phyloP scores from a whole-genome alignment of 139 green algal genomes.

The Prasinococcaceae sp. region DNA sequence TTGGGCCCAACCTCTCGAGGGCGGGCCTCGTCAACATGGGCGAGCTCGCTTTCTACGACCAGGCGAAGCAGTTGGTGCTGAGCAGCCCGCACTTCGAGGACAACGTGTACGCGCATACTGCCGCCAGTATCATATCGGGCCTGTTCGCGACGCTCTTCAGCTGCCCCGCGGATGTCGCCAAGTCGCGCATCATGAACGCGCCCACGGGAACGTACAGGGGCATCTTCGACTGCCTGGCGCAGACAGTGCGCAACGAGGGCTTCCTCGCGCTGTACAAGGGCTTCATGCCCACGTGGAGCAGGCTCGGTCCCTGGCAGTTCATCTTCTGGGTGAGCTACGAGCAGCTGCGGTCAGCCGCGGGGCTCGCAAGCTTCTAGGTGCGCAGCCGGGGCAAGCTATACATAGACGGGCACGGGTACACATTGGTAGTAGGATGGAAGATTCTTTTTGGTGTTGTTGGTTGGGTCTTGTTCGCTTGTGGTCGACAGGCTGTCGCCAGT shows the following conservation, averaged over 20 bases:
- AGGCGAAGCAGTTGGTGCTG: no score
- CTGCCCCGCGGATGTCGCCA: slow-evolving; percentile 44
- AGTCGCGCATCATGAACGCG: slow-evolving; percentile 49
- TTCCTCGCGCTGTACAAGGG: slow-evolving; percentile 40
- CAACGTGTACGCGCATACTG: slow-evolving; percentile 24
- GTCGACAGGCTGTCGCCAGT: no score
- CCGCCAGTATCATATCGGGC: slow-evolving; percentile 28
- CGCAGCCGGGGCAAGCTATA: no score
- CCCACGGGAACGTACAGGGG: slow-evolving; percentile 19
- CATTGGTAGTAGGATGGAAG: no score
- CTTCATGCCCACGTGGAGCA: slow-evolving; percentile 49
- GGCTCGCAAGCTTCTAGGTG: slow-evolving; percentile 31
- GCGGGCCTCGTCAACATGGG: slow-evolving; percentile 55
- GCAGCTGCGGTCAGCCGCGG: slow-evolving; percentile 18
- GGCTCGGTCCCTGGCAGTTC: slow-evolving; percentile 53
- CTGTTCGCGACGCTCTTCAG: slow-evolving; percentile 22
- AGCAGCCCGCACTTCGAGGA: not conserved
- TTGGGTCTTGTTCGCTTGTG: no score
- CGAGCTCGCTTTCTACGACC: slow-evolving; percentile 49
- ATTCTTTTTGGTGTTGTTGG: no score
- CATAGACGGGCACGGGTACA: no score
- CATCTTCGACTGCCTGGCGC: slow-evolving; percentile 39
- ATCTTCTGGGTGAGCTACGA: slow-evolving; percentile 45
- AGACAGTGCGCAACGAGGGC: slow-evolving; percentile 35
- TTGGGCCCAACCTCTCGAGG: slow-evolving; percentile 39